phyloP scores from a whole-genome alignment of 345 rosid genomes.

The Euclidium syriacum region DNA sequence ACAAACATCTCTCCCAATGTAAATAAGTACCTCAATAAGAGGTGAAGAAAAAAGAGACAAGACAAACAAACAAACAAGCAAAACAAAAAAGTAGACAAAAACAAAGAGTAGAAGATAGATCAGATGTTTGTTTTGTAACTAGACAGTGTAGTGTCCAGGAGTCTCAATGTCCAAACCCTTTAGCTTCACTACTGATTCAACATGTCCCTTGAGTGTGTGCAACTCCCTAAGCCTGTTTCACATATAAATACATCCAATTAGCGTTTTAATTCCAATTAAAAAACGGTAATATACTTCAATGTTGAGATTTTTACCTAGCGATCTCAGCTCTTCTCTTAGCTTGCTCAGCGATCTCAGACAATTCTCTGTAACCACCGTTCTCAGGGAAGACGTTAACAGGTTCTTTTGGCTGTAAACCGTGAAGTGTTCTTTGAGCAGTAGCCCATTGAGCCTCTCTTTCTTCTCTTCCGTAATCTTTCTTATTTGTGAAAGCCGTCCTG shows the following conservation, averaged over 20 bases:
- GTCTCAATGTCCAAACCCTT: slow-evolving; percentile 81
- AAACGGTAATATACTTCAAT: neutral
- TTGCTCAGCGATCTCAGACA: slow-evolving; percentile 93
- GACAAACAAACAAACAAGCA: no score
- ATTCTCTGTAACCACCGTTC: slow-evolving; percentile 62
- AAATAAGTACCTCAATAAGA: slow-evolving; percentile 6
- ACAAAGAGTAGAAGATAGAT: slow-evolving; percentile 6
- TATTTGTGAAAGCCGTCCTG: slow-evolving; percentile 86
- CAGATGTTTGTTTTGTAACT: slow-evolving; percentile 12
- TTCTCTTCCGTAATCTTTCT: slow-evolving; percentile 79
- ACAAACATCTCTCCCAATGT: slow-evolving; percentile 27
- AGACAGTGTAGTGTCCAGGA: slow-evolving; percentile 72
- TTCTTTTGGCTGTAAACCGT: slow-evolving; percentile 79
- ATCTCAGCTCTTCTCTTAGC: slow-evolving; percentile 97
- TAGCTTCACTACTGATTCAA: slow-evolving; percentile 84
- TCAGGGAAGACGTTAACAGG: slow-evolving; percentile 43
- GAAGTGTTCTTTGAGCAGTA: slow-evolving; percentile 70
- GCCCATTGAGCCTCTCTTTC: slow-evolving; percentile 98
- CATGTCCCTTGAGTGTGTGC: slow-evolving; percentile 77
- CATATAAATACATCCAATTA: neutral
- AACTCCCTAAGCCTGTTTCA: slow-evolving; percentile 68
- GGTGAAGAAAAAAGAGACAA: slow-evolving; percentile 1
- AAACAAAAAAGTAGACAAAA: neutral
- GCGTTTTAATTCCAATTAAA: neutral
- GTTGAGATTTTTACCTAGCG: slow-evolving; percentile 52